Evolutionary conservation across 257 asterid genomes (phyloP).

Genomic region (Solanum ossicruentum): DNA sequence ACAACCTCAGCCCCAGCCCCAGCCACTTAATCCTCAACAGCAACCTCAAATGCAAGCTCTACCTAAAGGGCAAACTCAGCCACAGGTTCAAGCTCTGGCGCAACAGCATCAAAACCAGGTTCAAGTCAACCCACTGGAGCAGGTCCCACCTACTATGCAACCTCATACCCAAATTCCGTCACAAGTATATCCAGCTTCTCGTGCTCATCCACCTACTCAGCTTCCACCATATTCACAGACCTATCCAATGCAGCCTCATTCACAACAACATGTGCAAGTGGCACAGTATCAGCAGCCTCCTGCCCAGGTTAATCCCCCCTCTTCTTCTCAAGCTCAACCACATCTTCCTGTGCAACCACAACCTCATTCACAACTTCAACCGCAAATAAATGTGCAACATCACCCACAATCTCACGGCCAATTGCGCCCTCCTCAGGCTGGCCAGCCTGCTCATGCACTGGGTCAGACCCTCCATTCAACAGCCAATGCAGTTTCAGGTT

Average conservation of each 20-base stretch:
- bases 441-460: slow-evolving; percentile 32
- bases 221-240: slow-evolving; percentile 28
- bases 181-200: slow-evolving; percentile 28
- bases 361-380: slow-evolving; percentile 27
- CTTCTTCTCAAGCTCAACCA: slow-evolving; percentile 25
- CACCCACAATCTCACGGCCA: slow-evolving; percentile 24
- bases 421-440: slow-evolving; percentile 32
- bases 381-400: slow-evolving; percentile 32
- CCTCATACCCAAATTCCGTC: slow-evolving; percentile 28
- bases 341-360: slow-evolving; percentile 25
- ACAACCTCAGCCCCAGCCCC: slow-evolving; percentile 18
- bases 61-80: slow-evolving; percentile 10
- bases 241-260: slow-evolving; percentile 30
- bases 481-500: slow-evolving; percentile 42
- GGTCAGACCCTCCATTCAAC: slow-evolving; percentile 33
- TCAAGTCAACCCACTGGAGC: slow-evolving; percentile 29
- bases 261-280: slow-evolving; percentile 36
- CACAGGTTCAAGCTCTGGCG: slow-evolving; percentile 5
- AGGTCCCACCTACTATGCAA: slow-evolving; percentile 32
- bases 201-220: slow-evolving; percentile 41
- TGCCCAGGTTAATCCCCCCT: slow-evolving; percentile 25
- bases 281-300: slow-evolving; percentile 48
- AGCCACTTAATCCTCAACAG: slow-evolving; percentile 12
- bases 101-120: slow-evolving; percentile 18
- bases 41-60: slow-evolving; percentile 23